These are phyloP conservation scores for Citrullus colocynthis DNA, from an alignment of 306 rosid genomes.

Conservation along the genomic window DNA sequence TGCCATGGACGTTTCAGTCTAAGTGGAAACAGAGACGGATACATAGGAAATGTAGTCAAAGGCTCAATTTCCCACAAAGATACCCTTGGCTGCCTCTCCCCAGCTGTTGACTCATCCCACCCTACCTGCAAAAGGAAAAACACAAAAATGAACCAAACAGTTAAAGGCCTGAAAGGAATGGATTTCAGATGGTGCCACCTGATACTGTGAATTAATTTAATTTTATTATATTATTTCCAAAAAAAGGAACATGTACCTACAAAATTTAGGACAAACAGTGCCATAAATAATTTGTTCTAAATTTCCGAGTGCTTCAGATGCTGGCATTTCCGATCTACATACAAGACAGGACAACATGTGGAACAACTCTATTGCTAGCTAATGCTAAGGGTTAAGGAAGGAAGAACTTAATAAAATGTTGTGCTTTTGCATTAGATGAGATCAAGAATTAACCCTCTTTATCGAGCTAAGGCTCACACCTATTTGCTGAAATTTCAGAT, in stretches of 20 bases:
- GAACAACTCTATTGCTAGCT: neutral
- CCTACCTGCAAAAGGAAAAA: slow-evolving; percentile 38
- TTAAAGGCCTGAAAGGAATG: neutral
- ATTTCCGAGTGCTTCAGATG: neutral
- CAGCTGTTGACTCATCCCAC: slow-evolving; percentile 90
- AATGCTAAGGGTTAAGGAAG: neutral
- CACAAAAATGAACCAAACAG: neutral
- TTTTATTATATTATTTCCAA: too few relatives aligned
- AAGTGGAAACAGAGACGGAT: slow-evolving; percentile 79
- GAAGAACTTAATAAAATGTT: neutral
- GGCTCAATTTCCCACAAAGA: slow-evolving; percentile 94
- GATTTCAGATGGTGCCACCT: neutral
- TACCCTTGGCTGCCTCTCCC: slow-evolving; percentile 79
- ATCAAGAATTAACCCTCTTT: neutral
- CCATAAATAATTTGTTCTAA: neutral
- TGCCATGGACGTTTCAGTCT: slow-evolving; percentile 81
- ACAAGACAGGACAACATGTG: neutral
- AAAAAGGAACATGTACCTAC: neutral
- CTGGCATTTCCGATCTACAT: neutral
- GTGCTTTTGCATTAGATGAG: neutral
- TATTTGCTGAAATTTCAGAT: neutral
- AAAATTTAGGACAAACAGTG: neutral
- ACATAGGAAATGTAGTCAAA: slow-evolving; percentile 81
- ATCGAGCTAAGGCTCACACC: neutral
- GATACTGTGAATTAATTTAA: neutral